Evolutionary conservation across 805 yeast species (phyloP), one percentile per base, ranked within the genome.

Genomic region (Cephaloascus fragrans): DNA sequence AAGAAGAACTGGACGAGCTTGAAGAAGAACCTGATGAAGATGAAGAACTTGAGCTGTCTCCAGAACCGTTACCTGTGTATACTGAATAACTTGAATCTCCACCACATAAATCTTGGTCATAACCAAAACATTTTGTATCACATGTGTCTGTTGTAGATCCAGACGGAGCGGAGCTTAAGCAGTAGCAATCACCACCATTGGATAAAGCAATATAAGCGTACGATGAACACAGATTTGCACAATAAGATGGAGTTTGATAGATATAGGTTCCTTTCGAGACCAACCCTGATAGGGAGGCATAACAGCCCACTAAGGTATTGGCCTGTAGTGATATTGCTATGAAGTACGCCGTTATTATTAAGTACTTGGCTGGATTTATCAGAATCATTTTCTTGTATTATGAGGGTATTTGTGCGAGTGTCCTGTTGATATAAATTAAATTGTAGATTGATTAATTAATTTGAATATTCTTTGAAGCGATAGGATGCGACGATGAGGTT

Each of bases 181-280:
- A 67, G 45, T 49, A 57, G 44, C 73, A 67, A n/a, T 50, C 48
- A 33, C 47, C 47, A 10, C 71, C 72, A 37, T 55, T 45, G 20
- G 45, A 49, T 29, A 67, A 26, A 33, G 71, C 73, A 36, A 62
- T 53, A 43, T 61, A 67, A 3, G 65, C 56, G 39, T 59, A 62
- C 33, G 44, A 46, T 4, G 55, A 35, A 45, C 73, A 67, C 15
- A 41, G 33, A 1, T 34, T 37, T 4, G 54, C 46, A 47, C 73
- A 67, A 26, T 41, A 43, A 4, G 53, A 47, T 8, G 58, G 46
- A 3, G 63, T 45, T 37, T 62, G 68, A 38, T 43, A 66, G 19
- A 23, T 36, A 34, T 44, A 42, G 14, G 49, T 39, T n/a, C 63
- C 62, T 18, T 47, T 38, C 18, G 49, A 43, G 12, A 44, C 42